Conservation (phyloP, 495 filamentous ascomycete genomes). For the Barbatosphaeria neglecta region DNA sequence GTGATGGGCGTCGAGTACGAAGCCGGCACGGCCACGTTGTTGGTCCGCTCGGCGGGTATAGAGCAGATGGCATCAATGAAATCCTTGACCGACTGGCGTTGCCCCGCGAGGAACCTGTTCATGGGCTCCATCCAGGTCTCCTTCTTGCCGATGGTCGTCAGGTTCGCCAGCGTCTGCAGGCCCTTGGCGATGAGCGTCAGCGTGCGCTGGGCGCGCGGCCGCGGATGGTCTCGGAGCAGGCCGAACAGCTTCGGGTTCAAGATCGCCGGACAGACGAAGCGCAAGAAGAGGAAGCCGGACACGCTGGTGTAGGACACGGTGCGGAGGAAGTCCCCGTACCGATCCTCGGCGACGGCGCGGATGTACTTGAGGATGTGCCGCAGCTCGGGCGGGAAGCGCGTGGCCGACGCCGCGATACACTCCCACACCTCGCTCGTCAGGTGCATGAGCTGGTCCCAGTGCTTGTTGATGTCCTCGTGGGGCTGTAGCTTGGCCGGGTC, state of each 20-base stretch:
- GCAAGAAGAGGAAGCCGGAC: constrained; percentile 89
- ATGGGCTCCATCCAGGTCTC: constrained; percentile 99
- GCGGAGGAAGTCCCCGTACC: constrained; percentile 88
- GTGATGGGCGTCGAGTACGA: constrained; percentile 89
- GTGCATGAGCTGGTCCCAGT: constrained; percentile 69
- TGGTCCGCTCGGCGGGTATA: constrained; percentile 55
- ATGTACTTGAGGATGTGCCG: constrained; percentile 85
- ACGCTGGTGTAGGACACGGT: constrained; percentile 94
- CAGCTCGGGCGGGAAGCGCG: constrained; percentile 71
- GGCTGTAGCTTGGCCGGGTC: constrained; percentile 68
- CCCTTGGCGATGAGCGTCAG: constrained; percentile 90
- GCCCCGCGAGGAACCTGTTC: constrained; percentile 63
- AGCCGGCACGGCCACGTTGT: constrained; percentile 55
- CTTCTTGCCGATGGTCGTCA: constrained; percentile 87
- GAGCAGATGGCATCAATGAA: constrained; percentile 81
- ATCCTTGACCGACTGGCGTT: constrained; percentile 65
- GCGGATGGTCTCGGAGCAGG: constrained; percentile 75
- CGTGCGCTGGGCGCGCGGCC: constrained; percentile 75
- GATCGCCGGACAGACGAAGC: constrained; percentile 94
- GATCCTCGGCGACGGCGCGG: constrained; percentile 84
- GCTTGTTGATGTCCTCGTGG: constrained; percentile 63
- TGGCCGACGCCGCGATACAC: constrained; percentile 59
- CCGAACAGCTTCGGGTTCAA: constrained; percentile 95
- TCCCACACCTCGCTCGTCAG: constrained; percentile 79
- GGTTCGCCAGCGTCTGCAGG: constrained; percentile 88